Evolutionary conservation across 1,284 basidiomycete genomes (phyloP).

Genomic region (Athelia sp.): DNA sequence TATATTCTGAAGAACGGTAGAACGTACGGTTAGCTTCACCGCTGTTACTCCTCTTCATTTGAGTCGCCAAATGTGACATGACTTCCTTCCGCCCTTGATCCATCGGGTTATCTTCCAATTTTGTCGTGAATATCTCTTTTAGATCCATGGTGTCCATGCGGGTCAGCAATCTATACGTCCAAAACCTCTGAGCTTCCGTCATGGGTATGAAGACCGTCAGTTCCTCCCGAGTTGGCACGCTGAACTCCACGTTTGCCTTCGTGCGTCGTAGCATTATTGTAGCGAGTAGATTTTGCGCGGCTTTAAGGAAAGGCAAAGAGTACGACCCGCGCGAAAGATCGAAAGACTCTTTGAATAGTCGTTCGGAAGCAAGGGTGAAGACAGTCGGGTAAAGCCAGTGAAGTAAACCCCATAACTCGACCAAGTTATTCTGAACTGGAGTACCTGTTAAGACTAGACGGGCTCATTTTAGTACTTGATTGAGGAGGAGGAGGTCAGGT

Average conservation of each 20-base stretch:
- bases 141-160: constrained; percentile 44
- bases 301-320: constrained; percentile 40
- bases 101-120: constrained; percentile 21
- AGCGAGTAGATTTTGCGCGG: constrained; percentile 41
- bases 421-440: constrained; percentile 58
- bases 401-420: constrained; percentile 54
- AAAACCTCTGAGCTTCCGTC: constrained; percentile 56
- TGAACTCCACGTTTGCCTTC: constrained; percentile 44
- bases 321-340: constrained; percentile 46
- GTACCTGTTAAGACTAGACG: constrained; percentile 53
- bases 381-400: constrained; percentile 50
- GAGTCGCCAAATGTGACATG: constrained; percentile 32
- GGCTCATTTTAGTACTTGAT: background rate
- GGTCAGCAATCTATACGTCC: constrained; percentile 53
- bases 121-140: constrained; percentile 38
- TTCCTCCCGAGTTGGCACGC: constrained; percentile 54
- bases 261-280: constrained; percentile 58
- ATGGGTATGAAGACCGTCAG: constrained; percentile 51
- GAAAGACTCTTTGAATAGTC: constrained; percentile 47
- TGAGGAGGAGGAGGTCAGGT: background rate
- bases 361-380: constrained; percentile 44
- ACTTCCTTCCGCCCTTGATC: constrained; percentile 35
- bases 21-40: constrained; percentile 26
- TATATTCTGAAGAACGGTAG: background rate
- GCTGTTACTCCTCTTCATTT: constrained; percentile 23